These are phyloP conservation scores for Paecilomyces variotii DNA, from an alignment of 2,329 filamentous ascomycete genomes.

Conservation along the genomic window DNA sequence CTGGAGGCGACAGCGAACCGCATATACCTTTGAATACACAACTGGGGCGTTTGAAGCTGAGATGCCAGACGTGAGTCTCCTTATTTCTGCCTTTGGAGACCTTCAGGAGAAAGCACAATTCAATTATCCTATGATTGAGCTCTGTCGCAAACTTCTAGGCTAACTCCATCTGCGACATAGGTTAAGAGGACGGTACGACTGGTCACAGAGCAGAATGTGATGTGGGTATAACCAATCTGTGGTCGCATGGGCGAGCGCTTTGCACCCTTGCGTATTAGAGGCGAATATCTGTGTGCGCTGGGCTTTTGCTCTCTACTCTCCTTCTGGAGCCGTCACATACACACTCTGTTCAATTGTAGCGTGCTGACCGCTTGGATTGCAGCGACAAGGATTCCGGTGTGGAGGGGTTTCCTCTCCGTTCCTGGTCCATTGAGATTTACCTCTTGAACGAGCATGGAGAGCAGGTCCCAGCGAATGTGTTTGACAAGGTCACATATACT, in stretches of 20 bases:
- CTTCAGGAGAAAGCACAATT: background rate
- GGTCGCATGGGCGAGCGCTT: background rate
- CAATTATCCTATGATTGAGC: background rate
- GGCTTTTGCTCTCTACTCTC: conserved; percentile 5
- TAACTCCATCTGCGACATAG: conserved; percentile 31
- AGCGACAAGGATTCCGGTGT: conserved; percentile 73
- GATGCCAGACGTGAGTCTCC: conserved; percentile 38
- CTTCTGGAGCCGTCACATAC: background rate
- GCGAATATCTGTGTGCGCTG: conserved; percentile 1
- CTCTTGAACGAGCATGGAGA: conserved; percentile 80
- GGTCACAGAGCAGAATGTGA: conserved; percentile 81
- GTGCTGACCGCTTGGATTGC: conserved; percentile 10
- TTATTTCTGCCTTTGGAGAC: background rate
- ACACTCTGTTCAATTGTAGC: background rate
- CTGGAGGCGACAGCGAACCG: background rate
- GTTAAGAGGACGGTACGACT: conserved; percentile 84
- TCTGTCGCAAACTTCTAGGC: background rate
- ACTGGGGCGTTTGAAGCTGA: conserved; percentile 1
- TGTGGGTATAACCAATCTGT: conserved; percentile 51
- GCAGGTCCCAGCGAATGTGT: conserved; percentile 72
- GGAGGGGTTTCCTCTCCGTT: conserved; percentile 84
- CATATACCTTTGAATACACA: background rate
- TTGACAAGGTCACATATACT: conserved; percentile 87
- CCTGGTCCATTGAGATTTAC: conserved; percentile 82
- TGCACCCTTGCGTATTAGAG: conserved; percentile 1